Evolutionary conservation across 2,329 filamentous ascomycete genomes (phyloP).

Genomic region (Hypomyces rosellus): DNA sequence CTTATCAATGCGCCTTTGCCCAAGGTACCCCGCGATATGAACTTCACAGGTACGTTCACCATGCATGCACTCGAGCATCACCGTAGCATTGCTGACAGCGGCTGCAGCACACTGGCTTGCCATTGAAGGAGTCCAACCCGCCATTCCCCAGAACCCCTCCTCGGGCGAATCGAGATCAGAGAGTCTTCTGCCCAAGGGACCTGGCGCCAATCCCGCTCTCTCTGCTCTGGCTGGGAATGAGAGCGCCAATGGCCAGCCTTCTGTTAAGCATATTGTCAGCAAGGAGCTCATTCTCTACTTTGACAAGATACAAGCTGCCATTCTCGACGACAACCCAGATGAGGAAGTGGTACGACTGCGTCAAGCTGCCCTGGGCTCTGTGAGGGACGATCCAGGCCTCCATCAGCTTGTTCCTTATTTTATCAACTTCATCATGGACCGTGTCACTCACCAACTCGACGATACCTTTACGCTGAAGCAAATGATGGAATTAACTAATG

Average conservation of each 20-base stretch:
- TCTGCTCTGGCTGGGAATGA: slow-evolving; percentile 77
- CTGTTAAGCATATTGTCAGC: slow-evolving; percentile 92
- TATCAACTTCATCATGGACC: slow-evolving; percentile 89
- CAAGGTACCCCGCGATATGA: slow-evolving; percentile 88
- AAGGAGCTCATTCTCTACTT: slow-evolving; percentile 97
- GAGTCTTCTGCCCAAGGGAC: slow-evolving; percentile 83
- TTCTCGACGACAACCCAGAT: slow-evolving; percentile 82
- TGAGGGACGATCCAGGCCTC: slow-evolving; percentile 82
- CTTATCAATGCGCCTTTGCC: slow-evolving; percentile 93
- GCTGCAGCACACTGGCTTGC: slow-evolving; percentile 85
- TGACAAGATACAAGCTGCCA: slow-evolving; percentile 83
- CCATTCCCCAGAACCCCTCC: slow-evolving; percentile 93
- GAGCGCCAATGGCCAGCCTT: slow-evolving; percentile 75
- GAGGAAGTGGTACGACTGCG: slow-evolving; percentile 67
- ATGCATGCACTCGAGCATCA: background rate
- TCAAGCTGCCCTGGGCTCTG: slow-evolving; percentile 75
- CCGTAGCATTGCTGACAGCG: slow-evolving; percentile 7
- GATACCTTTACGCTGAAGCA: slow-evolving; percentile 82
- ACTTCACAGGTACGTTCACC: slow-evolving; percentile 66
- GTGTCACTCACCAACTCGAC: slow-evolving; percentile 89
- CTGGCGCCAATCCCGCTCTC: slow-evolving; percentile 78
- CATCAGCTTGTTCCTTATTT: slow-evolving; percentile 97
- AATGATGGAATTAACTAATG: slow-evolving; percentile 85
- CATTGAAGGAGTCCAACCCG: slow-evolving; percentile 93
- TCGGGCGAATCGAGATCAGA: slow-evolving; percentile 75